These are phyloP conservation scores for Quercus rubra DNA, from an alignment of 306 rosid genomes.

Conservation along the genomic window DNA sequence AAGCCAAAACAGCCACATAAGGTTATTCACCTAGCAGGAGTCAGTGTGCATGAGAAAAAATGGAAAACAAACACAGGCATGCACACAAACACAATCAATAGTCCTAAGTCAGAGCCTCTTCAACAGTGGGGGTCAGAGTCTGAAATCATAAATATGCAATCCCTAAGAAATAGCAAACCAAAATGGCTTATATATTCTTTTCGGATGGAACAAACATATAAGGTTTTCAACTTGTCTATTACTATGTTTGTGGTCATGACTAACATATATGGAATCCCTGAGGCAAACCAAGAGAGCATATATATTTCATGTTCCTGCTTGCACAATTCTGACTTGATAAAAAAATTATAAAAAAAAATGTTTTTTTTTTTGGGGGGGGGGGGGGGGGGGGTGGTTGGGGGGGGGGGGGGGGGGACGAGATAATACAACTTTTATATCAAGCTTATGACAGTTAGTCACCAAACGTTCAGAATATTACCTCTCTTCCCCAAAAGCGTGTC, in stretches of 20 bases:
- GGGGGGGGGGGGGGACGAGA: no score
- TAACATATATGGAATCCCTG: neutral
- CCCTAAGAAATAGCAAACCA: neutral
- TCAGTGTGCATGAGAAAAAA: neutral
- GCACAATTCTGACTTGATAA: neutral
- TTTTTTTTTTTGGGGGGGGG: no score
- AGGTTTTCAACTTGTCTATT: neutral
- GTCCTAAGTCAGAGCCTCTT: neutral
- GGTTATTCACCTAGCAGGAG: neutral
- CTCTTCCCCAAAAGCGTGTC: conserved; percentile 93
- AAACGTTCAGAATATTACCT: conserved; percentile 48
- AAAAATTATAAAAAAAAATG: neutral
- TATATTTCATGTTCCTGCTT: neutral
- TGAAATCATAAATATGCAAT: neutral
- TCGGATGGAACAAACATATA: no score
- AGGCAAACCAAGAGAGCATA: neutral
- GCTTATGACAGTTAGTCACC: neutral
- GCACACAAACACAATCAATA: neutral
- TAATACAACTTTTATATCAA: neutral
- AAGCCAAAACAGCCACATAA: neutral
- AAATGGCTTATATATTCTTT: neutral
- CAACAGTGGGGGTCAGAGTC: neutral
- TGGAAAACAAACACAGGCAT: neutral
- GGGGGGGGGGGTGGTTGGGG: no score
- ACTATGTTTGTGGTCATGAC: neutral